Conservation (phyloP, 176 grass and related monocot species). For the Eremochloa ophiuroides region DNA sequence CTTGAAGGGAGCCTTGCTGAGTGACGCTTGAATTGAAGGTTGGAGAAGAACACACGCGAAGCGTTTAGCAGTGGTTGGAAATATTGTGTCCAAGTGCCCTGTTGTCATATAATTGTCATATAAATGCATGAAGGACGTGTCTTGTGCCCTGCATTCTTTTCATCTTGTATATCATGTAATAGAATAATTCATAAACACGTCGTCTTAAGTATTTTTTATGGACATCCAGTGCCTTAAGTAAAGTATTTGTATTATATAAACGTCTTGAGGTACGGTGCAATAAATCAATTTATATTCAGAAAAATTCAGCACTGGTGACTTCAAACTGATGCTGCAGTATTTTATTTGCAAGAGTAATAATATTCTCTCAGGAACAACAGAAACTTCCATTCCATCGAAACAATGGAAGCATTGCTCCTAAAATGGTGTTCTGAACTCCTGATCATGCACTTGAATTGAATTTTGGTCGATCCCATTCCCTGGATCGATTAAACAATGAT, state of each 20-base stretch:
- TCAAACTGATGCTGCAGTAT: neutral
- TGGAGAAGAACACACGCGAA: neutral
- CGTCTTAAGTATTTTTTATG: neutral
- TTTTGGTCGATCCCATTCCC: neutral
- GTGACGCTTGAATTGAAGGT: slow-evolving; percentile 40
- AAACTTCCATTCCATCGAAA: neutral
- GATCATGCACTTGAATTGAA: neutral
- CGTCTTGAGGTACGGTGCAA: neutral
- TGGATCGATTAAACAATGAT: neutral
- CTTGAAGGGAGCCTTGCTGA: neutral
- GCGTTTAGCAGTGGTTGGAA: neutral
- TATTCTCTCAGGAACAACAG: neutral
- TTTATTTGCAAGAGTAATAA: neutral
- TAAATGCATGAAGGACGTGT: neutral
- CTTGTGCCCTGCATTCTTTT: neutral
- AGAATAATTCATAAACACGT: neutral
- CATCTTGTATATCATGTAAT: slow-evolving; percentile 6
- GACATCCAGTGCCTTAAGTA: neutral
- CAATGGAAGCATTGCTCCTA: neutral
- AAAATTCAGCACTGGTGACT: neutral
- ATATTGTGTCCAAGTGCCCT: neutral
- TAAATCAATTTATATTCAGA: neutral
- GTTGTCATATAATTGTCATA: slow-evolving; percentile 19
- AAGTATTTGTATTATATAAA: neutral
- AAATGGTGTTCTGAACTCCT: neutral